A percentile compares a stretch with the other conserved stretches of the same genome.
Conservation (phyloP, 192 early-diverging fungal species). For the Cetraspora pellucida region DNA sequence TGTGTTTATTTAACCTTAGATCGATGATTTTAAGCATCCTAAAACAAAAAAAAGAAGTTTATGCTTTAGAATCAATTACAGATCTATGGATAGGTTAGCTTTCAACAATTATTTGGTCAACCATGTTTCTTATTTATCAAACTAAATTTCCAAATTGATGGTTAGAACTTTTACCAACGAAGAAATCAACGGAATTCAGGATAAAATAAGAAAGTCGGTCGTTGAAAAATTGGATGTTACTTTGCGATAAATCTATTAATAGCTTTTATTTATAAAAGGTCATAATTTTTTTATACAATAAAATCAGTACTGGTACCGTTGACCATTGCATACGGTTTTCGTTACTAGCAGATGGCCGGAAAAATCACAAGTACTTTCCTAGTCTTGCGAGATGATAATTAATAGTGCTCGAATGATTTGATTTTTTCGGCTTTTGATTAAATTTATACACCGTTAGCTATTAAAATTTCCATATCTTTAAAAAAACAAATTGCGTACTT, state of each 20-base stretch:
- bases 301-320: too few relatives aligned
- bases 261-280: too few relatives aligned
- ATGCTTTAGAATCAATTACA: conserved; percentile 93
- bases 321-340: too few relatives aligned
- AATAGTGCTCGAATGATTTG: conserved; percentile 13
- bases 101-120: not conserved
- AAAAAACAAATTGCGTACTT: conserved; percentile 5
- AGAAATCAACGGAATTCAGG: conserved; percentile 94
- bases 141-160: conserved; percentile 2
- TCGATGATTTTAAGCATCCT: conserved; percentile 88
- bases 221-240: conserved; percentile 70
- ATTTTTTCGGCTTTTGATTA: not conserved
- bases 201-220: conserved; percentile 68
- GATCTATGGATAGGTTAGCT: conserved; percentile 89
- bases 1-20: conserved; percentile 42
- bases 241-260: conserved; percentile 59
- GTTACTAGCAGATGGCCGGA: too few relatives aligned
- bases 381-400: conserved; percentile 29
- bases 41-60: conserved; percentile 80
- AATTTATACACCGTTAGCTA: not conserved
- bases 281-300: too few relatives aligned
- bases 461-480: not conserved
- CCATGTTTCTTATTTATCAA: not conserved
- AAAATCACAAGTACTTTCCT: conserved; percentile 12
- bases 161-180: conserved; percentile 85